phyloP scores from a whole-genome alignment of 2,329 filamentous ascomycete genomes.

The Nothomitra cinnamomea region DNA sequence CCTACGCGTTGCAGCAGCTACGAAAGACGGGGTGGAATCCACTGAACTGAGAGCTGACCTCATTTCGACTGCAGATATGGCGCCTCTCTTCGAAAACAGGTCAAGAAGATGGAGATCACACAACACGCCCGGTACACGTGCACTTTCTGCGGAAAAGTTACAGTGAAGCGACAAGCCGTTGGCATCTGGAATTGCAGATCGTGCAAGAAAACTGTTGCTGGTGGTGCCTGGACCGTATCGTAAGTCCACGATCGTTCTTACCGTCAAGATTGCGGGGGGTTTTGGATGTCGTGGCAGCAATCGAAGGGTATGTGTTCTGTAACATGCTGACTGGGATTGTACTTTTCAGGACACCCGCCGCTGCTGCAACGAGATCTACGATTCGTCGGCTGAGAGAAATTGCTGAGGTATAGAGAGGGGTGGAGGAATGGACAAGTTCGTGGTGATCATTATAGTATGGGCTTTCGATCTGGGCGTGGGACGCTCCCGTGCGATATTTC shows the following conservation, averaged over 20 bases:
- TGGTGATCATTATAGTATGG: background rate
- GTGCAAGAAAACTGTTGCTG: constrained; percentile 87
- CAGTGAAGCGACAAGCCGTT: constrained; percentile 76
- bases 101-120: constrained; percentile 99
- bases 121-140: constrained; percentile 96
- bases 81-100: constrained; percentile 97
- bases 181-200: constrained; percentile 96
- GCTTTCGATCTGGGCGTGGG: background rate
- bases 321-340: background rate
- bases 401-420: constrained; percentile 56
- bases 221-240: constrained; percentile 91
- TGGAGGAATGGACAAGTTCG: background rate
- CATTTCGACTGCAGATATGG: constrained; percentile 52
- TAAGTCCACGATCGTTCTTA: constrained; percentile 39
- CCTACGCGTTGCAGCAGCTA: background rate
- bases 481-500: background rate
- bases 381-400: constrained; percentile 96
- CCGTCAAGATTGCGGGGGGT: constrained; percentile 12
- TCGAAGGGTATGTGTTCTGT: background rate
- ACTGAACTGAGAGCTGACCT: background rate
- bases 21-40: background rate
- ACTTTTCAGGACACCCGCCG: constrained; percentile 60
- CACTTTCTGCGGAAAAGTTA: constrained; percentile 97
- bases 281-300: background rate
- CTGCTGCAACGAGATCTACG: constrained; percentile 86